Evolutionary conservation across 176 grass and related monocot species (phyloP).

Genomic region (Ensete glaucum): DNA sequence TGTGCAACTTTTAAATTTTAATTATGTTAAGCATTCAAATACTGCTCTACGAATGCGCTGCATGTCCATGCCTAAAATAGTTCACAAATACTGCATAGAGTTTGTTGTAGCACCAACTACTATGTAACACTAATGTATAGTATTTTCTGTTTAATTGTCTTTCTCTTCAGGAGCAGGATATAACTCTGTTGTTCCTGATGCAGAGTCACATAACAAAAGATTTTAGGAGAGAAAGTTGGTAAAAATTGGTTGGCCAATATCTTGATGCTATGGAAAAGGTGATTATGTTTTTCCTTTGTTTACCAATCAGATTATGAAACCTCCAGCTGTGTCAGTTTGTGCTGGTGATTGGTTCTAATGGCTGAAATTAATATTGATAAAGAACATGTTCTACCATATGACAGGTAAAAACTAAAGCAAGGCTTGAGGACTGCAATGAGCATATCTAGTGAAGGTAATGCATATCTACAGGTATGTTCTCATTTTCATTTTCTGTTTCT

Average conservation of each 20-base stretch:
- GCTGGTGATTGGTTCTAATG: background rate
- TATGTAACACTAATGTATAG: background rate
- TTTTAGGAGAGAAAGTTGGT: constrained; percentile 51
- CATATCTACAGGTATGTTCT: constrained; percentile 72
- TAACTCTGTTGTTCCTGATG: constrained; percentile 53
- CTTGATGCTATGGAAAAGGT: constrained; percentile 90
- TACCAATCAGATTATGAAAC: background rate
- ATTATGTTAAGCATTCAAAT: too few relatives aligned
- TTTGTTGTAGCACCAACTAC: too few relatives aligned
- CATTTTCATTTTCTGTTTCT: constrained; percentile 1
- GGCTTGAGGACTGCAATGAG: constrained; percentile 73
- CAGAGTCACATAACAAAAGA: constrained; percentile 43
- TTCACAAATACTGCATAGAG: background rate
- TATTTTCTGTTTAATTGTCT: constrained; percentile 1
- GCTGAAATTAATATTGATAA: constrained; percentile 7
- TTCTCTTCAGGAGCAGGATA: constrained; percentile 62
- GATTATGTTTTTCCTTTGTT: constrained; percentile 8
- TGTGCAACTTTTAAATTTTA: too few relatives aligned
- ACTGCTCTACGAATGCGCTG: too few relatives aligned
- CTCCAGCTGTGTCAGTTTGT: background rate
- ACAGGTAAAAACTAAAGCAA: constrained; percentile 95
- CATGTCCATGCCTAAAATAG: background rate
- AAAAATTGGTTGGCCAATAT: constrained; percentile 83
- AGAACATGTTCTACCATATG: constrained; percentile 17
- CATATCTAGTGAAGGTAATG: constrained; percentile 90